phyloP scores from a whole-genome alignment of 106 monocot genomes.

The Apostasia shenzhenica region DNA sequence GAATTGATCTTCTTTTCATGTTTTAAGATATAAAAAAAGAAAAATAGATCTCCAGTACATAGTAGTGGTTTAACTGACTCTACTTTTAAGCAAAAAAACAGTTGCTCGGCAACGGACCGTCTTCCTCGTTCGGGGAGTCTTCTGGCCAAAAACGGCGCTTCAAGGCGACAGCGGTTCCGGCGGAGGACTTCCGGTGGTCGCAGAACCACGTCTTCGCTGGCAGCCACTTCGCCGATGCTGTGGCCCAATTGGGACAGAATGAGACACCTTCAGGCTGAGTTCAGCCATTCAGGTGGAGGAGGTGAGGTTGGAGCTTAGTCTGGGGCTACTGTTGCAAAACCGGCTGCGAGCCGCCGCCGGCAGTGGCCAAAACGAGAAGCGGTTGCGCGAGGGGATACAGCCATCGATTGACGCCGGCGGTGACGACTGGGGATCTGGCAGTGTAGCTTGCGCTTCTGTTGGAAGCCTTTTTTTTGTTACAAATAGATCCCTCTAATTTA shows the following conservation, averaged over 20 bases:
- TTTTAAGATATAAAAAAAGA: too few relatives aligned
- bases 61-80: too few relatives aligned
- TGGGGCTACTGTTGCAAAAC: slow-evolving; percentile 23
- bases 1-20: too few relatives aligned
- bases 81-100: too few relatives aligned
- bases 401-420: too few relatives aligned
- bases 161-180: background rate
- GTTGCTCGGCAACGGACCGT: background rate
- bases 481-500: too few relatives aligned
- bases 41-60: too few relatives aligned
- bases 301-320: slow-evolving; percentile 45
- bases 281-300: slow-evolving; percentile 8
- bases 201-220: slow-evolving; percentile 29
- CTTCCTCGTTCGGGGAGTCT: background rate
- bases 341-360: background rate
- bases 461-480: too few relatives aligned
- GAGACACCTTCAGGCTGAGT: slow-evolving; percentile 37
- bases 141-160: background rate
- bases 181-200: slow-evolving; percentile 2
- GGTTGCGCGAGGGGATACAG: too few relatives aligned
- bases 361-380: background rate
- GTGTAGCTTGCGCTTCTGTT: too few relatives aligned
- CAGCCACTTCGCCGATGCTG: slow-evolving; percentile 15
- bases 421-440: too few relatives aligned
- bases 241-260: slow-evolving; percentile 7